These are phyloP conservation scores for Volvox reticuliferus DNA, from an alignment of 139 green algal species.

Conservation along the genomic window DNA sequence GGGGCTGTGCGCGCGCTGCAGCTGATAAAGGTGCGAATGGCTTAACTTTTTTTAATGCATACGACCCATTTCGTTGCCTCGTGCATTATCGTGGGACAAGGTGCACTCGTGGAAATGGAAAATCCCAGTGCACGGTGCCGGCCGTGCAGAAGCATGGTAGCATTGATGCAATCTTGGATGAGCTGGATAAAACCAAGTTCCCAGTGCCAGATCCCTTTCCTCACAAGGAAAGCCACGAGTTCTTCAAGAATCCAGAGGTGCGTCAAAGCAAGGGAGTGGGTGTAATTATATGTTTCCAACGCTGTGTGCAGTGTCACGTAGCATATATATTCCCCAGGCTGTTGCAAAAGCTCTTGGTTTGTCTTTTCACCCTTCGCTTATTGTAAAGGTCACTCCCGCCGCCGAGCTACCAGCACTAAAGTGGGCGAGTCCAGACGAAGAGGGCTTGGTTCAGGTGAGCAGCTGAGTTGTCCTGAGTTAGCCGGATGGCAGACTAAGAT, in stretches of 20 bases:
- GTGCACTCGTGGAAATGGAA: no score
- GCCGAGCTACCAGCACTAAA: conserved; percentile 81
- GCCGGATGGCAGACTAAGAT: background rate
- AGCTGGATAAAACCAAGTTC: conserved; percentile 73
- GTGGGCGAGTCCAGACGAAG: conserved; percentile 91
- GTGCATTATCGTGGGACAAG: no score
- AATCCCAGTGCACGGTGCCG: no score
- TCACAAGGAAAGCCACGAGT: conserved; percentile 83
- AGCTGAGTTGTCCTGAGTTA: background rate
- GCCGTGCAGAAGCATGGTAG: conserved; percentile 55
- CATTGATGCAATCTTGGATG: conserved; percentile 66
- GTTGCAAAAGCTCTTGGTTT: no score
- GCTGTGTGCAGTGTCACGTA: no score
- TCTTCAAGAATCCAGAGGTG: conserved; percentile 87
- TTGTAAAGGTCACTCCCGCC: conserved; percentile 55
- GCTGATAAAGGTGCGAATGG: conserved; percentile 77
- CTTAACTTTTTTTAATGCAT: background rate
- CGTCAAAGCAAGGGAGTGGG: background rate
- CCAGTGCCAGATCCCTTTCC: conserved; percentile 89
- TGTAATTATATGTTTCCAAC: no score
- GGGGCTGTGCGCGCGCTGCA: conserved; percentile 85
- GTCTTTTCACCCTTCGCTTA: background rate
- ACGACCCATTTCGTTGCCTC: no score
- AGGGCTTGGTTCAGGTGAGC: conserved; percentile 80
- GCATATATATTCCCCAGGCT: no score